Evolutionary conservation across 768 basidiomycete genomes (phyloP), one percentile per base, ranked within the genome.

Genomic region (Auricularia sp.): DNA sequence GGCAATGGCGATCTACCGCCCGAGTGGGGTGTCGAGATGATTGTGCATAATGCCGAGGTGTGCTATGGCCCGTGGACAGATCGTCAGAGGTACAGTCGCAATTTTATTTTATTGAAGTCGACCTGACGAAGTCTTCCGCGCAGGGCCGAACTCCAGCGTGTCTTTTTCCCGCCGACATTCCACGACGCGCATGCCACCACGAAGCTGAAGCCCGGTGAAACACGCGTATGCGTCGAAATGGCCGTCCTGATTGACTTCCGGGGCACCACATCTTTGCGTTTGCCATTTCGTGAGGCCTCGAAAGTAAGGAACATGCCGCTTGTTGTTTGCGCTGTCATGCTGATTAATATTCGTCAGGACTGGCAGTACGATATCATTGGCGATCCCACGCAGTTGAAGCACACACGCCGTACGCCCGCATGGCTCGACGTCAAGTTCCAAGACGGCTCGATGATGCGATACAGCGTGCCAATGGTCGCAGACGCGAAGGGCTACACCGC

Each of bases 31-130:
- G 76, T 97, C 33, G 91, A 98, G 70, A 68, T 98, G 18, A 81
- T 87, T 18, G 78, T 98, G n/a, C 78, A 84, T 65, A 86, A 86
- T 18, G 95, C 92, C 0, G 73, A 80, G 42, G 68, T 97, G 42
- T 82, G 84, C 21, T 98, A 98, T 72, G 96, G 96, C 3, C 96
- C 96, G 3, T 98, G 96, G 96, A 89, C 94, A 29, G 96, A 98
- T 75, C 82, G 95, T 33, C 96, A 97, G 74, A 80, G 94, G 91
- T 42, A 2, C 29, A 29, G 29, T 29, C 29, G 29, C 29, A 29
- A 29, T 29, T 29, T 29, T 29, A 29, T 29, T 3, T 2, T 29
- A 29, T 29, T 29, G 29, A 29, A 29, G 29, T 29, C 29, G 29
- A 29, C 29, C 29, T 29, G 29, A 29, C 29, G 29, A 29, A 29